These are phyloP conservation scores for Amauroascus verrucosus DNA, from an alignment of 2,329 filamentous ascomycete species.

Conservation along the genomic window DNA sequence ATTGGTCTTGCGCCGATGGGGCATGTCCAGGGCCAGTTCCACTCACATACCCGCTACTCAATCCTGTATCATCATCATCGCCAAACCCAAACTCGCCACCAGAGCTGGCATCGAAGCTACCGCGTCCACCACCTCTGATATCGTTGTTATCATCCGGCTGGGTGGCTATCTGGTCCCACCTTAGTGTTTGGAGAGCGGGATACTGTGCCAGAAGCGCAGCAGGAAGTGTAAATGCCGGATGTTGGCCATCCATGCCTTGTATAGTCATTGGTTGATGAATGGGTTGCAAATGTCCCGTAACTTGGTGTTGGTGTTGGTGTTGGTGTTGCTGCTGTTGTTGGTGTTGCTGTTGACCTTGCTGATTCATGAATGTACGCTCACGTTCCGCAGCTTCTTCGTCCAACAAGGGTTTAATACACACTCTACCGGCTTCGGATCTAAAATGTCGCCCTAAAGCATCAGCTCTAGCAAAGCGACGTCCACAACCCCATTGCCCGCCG, in stretches of 20 bases:
- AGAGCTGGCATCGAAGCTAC: constrained; percentile 40
- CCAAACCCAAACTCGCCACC: constrained; percentile 34
- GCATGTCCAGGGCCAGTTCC: constrained; percentile 27
- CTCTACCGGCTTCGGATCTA: constrained; percentile 83
- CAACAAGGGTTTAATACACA: constrained; percentile 93
- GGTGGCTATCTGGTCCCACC: constrained; percentile 66
- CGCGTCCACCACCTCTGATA: constrained; percentile 48
- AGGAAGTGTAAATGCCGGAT: constrained; percentile 60
- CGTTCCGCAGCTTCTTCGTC: constrained; percentile 85
- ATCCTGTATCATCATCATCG: constrained; percentile 35
- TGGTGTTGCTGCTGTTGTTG: constrained; percentile 57
- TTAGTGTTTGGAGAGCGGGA: constrained; percentile 79
- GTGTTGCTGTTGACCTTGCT: constrained; percentile 60
- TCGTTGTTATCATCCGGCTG: constrained; percentile 48
- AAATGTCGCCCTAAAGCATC: constrained; percentile 93
- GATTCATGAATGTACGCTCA: constrained; percentile 63
- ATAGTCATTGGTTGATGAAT: constrained; percentile 49
- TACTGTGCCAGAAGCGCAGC: constrained; percentile 84
- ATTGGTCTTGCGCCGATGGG: constrained; percentile 11
- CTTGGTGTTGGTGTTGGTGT: constrained; percentile 57
- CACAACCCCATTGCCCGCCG: constrained; percentile 82
- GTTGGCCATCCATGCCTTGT: constrained; percentile 49
- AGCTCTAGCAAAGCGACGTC: constrained; percentile 82
- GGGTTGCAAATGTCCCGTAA: constrained; percentile 42
- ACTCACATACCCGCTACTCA: constrained; percentile 28